These are phyloP conservation scores for Agaricus bisporus DNA, from an alignment of 768 basidiomycete genomes.

Conservation along the genomic window DNA sequence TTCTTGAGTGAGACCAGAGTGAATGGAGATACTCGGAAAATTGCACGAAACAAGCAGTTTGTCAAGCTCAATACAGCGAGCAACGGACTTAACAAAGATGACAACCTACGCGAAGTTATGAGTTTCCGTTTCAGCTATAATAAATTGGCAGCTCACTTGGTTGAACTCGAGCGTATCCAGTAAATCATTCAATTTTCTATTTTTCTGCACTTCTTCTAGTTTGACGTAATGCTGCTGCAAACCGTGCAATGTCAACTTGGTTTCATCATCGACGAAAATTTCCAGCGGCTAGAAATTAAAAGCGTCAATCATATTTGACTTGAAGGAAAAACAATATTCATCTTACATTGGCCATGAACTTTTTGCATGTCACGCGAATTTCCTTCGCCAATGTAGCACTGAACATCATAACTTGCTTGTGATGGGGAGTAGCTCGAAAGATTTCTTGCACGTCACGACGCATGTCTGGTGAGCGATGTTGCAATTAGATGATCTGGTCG, in stretches of 20 bases:
- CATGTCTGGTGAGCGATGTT: conserved; percentile 90
- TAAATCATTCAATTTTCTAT: conserved; percentile 93
- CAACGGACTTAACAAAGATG: conserved; percentile 98
- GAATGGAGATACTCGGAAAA: conserved; percentile 97
- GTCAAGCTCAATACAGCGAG: conserved; percentile 93
- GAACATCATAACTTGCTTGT: conserved; percentile 99
- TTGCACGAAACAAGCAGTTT: conserved; percentile 95
- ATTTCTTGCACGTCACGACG: conserved; percentile 99
- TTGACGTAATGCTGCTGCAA: conserved; percentile 99
- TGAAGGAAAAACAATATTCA: background rate
- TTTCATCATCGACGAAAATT: conserved; percentile 99
- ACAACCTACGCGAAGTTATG: conserved; percentile 64
- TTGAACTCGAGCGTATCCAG: conserved; percentile 98
- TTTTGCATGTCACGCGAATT: conserved; percentile 96
- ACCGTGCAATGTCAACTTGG: conserved; percentile 95
- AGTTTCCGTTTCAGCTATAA: background rate
- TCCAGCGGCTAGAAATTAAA: conserved; percentile 79
- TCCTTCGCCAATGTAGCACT: conserved; percentile 97
- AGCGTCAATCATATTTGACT: background rate
- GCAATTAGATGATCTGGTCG: conserved; percentile 60
- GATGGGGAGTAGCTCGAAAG: conserved; percentile 96
- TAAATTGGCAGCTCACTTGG: conserved; percentile 51
- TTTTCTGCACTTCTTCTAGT: conserved; percentile 91
- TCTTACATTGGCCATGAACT: conserved; percentile 98
- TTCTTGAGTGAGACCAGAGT: conserved; percentile 90